phyloP scores from a whole-genome alignment of 768 basidiomycete species.

The Phlebiopsis gigantea region DNA sequence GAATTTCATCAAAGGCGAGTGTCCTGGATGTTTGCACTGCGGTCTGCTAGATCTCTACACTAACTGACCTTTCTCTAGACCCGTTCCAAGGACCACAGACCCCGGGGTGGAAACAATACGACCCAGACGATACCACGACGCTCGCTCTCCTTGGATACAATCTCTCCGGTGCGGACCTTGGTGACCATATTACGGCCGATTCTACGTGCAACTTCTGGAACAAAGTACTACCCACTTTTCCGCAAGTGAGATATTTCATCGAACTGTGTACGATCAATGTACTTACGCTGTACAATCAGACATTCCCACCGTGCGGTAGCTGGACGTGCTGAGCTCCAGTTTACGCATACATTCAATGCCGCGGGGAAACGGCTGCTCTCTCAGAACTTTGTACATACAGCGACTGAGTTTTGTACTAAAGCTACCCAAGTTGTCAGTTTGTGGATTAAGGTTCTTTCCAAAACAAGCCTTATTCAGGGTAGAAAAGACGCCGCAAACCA shows the following conservation, averaged over 20 bases:
- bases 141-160: slow-evolving; percentile 21
- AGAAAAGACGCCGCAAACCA: background rate
- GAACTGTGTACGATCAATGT: background rate
- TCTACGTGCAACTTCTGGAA: slow-evolving; percentile 20
- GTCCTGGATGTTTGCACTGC: background rate
- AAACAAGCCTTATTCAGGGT: background rate
- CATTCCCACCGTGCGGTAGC: slow-evolving; percentile 19
- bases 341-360: no score
- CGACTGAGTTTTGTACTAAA: background rate
- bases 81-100: slow-evolving; percentile 19
- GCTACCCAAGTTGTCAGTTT: background rate
- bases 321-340: slow-evolving; percentile 19
- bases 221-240: slow-evolving; percentile 17
- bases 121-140: slow-evolving; percentile 17
- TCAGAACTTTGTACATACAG: no score
- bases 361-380: no score
- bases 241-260: slow-evolving; percentile 13
- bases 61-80: slow-evolving; percentile 10
- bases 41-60: background rate
- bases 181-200: slow-evolving; percentile 18
- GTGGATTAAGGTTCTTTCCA: background rate
- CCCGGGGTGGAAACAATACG: slow-evolving; percentile 20
- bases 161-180: slow-evolving; percentile 17
- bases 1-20: slow-evolving; percentile 24
- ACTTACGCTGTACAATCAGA: slow-evolving; percentile 5